Conservation (phyloP, 306 rosid genomes). For the Cyamopsis tetragonoloba region DNA sequence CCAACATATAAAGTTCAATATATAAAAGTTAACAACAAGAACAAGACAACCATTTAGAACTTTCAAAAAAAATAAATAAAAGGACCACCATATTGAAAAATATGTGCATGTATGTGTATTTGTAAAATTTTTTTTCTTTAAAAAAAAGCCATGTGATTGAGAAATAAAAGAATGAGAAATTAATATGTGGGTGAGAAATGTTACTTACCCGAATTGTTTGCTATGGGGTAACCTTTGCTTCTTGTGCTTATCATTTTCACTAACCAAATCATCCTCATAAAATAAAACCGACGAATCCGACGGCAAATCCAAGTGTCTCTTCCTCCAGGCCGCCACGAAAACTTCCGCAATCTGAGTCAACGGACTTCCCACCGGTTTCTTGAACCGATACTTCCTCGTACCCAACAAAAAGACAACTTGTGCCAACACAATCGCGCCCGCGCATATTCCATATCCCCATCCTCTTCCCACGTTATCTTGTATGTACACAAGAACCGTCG, state of each 20-base stretch:
- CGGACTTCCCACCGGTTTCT: constrained; percentile 76
- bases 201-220: constrained; percentile 66
- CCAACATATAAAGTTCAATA: no score
- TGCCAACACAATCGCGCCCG: constrained; percentile 43
- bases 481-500: constrained; percentile 66
- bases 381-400: constrained; percentile 64
- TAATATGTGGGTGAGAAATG: background rate
- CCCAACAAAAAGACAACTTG: constrained; percentile 57
- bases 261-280: constrained; percentile 43
- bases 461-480: constrained; percentile 65
- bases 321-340: constrained; percentile 62
- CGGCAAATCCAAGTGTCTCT: constrained; percentile 48
- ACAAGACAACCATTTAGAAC: no score
- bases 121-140: no score
- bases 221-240: constrained; percentile 63
- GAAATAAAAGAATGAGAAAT: background rate
- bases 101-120: no score
- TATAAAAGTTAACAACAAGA: no score
- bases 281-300: constrained; percentile 48
- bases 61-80: no score
- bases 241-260: no score
- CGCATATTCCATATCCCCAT: constrained; percentile 92
- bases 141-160: background rate
- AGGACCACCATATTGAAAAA: no score
- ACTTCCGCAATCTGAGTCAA: constrained; percentile 69